Base-by-base conservation (phyloP, 805 yeast genomes). In the Clavispora fructus region DNA sequence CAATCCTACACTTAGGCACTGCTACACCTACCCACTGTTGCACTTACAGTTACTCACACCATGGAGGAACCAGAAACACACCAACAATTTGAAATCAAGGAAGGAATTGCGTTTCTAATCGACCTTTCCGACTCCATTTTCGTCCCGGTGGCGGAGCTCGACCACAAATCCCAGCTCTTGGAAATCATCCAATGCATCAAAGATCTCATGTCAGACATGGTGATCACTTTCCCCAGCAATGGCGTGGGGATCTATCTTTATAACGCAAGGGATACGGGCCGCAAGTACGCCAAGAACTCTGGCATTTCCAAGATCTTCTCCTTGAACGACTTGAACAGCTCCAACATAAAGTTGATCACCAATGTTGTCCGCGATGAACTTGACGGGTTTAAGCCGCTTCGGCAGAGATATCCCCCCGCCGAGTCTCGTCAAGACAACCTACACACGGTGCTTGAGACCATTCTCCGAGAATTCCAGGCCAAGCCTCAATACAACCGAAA, bases 171-270 rank as follows among this genome's bases (percentile, higher is more conserved):
- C n/a, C 79, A 77, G 51, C 55, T 83, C 7, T 54, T 67, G 29
- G 79, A 75, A 49, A 79, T 85, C 9, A 57, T 91, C 14, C 71
- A 71, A 12, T 74, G 85, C 1, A 69, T 87, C 7, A 69, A 75
- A 43, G 80, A 78, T n/a, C 66, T 88, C 31, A 77, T 89, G 65
- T 71, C 83, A 3, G 83, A 80, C 41, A 68, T 87, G 47, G 79
- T 85, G 1, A 79, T 85, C 30, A 73, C 84, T 0, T 64, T 79
- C 33, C 87, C 90, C 1, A 70, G 73, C 39, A 84, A 92, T 1
- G 91, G 88, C 0, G 68, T 88, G 25, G 97, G 96, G 0, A 77
- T 90, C 40, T 78, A 82, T 56, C 59, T 85, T 13, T 80, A 78
- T 64, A 80, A 77, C 58, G 77, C 78, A 62, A 56, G 51, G 43